Base-by-base conservation (phyloP, 73 alveolate genomes). In the Tetrahymena malaccensis region DNA sequence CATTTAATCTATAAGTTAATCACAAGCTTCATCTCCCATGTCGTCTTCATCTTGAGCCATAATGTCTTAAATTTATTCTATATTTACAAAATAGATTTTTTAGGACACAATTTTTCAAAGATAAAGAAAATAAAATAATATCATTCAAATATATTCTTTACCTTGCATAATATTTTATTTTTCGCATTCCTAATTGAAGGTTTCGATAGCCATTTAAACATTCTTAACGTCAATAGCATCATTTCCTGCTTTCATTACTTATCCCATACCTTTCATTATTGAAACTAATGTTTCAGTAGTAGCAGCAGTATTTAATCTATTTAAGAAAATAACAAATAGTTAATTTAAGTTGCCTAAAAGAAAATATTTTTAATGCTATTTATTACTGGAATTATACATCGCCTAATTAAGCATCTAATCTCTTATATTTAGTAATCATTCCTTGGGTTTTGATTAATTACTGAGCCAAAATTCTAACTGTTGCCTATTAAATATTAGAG, bases 231-330 rank as follows among this genome's bases (percentile, higher is more conserved):
- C 97, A 33, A 95, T 95, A 15, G 95, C 97, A 17, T 43, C 35
- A 55, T 95, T 95, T 0, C 95, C 97, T 22, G 93, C 43, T 40
- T 95, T 95, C 97, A 95, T 95, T 89, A 95, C 94, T 33, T 95
- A 37, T 33, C 95, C 93, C 97, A 95, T 95, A 50, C 97, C 97
- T 50, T 94, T 70, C 97, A 95, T 95, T 35, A 95, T 94, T 31
- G 56, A 85, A 35, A 95, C 97, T 85, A 95, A 89, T 50, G 97
- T 95, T 89, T 95, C 97, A 38, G 97, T 95, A 22, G 97, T 95
- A n/a, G 97, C 97, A 27, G 97, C 97, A 35, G 93, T 55, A 35
- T 95, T 95, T 55, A 95, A 89, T 50, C 97, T 95, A 89, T 25
- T 43, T 40, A 40, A 40, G 43, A 0, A 50, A 21, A 19, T 50